phyloP scores from a whole-genome alignment of 1,139 yeast species.

The Taiozyma sp. region DNA sequence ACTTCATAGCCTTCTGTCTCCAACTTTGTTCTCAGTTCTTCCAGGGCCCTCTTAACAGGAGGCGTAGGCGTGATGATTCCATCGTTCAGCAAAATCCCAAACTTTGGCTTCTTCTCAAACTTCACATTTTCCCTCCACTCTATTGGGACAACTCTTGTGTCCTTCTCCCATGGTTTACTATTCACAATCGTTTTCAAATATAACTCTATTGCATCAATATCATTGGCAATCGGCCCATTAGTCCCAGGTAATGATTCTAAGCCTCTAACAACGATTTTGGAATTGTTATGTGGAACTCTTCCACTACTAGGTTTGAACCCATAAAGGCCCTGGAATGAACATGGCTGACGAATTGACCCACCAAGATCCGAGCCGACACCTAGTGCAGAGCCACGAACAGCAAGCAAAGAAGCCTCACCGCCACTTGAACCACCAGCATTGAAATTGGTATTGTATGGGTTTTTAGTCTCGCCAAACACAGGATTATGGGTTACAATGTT shows the following conservation, averaged over 20 bases:
- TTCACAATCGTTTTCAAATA: slow-evolving; percentile 49
- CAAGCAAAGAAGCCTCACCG: slow-evolving; percentile 57
- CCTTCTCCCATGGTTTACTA: slow-evolving; percentile 50
- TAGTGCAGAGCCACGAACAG: slow-evolving; percentile 41
- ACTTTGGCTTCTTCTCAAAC: slow-evolving; percentile 29
- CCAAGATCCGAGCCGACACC: slow-evolving; percentile 67
- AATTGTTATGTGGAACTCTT: slow-evolving; percentile 43
- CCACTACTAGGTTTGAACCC: slow-evolving; percentile 48
- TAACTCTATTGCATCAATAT: slow-evolving; percentile 58
- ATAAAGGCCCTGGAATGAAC: slow-evolving; percentile 46
- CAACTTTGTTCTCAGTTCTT: slow-evolving; percentile 31
- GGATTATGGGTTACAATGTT: slow-evolving; percentile 42
- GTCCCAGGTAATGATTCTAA: slow-evolving; percentile 51
- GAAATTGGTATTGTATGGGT: slow-evolving; percentile 39
- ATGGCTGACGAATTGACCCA: slow-evolving; percentile 56
- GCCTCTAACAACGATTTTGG: slow-evolving; percentile 51
- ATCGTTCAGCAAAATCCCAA: slow-evolving; percentile 38
- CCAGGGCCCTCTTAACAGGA: slow-evolving; percentile 44
- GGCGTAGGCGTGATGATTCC: slow-evolving; percentile 45
- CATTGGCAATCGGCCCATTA: slow-evolving; percentile 52
- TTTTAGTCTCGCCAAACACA: slow-evolving; percentile 42
- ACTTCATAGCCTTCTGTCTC: slow-evolving; percentile 35
- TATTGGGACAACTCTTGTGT: slow-evolving; percentile 40
- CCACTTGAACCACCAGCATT: slow-evolving; percentile 57
- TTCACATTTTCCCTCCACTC: slow-evolving; percentile 54